Evolutionary conservation across 805 yeast genomes (phyloP).

Genomic region (Starmerella vaccinii): DNA sequence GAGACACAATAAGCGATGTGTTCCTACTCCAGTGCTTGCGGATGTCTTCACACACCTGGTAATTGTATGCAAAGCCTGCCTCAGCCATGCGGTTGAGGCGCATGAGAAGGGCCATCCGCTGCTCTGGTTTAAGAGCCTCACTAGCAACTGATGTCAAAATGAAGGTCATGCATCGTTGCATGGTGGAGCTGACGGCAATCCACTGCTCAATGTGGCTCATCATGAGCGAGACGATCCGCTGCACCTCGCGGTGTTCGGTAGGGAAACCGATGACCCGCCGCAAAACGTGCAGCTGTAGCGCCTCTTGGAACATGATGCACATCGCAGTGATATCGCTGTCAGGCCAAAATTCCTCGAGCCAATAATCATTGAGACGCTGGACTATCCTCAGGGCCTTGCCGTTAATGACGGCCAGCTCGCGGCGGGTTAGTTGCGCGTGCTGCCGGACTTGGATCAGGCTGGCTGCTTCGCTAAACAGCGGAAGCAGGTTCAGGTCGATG

Average conservation of each 20-base stretch:
- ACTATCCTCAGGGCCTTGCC: constrained; percentile 18
- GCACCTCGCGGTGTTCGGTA: constrained; percentile 39
- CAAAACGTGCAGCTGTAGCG: constrained; percentile 48
- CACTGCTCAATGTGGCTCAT: constrained; percentile 32
- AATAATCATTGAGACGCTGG: constrained; percentile 22
- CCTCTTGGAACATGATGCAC: constrained; percentile 41
- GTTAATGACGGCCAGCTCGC: constrained; percentile 16
- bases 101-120: constrained; percentile 33
- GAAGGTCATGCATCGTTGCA: constrained; percentile 47
- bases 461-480: constrained; percentile 45
- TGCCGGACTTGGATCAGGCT: constrained; percentile 27
- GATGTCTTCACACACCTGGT: constrained; percentile 42
- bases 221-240: constrained; percentile 38
- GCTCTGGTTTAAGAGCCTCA: constrained; percentile 37
- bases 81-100: constrained; percentile 37
- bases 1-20: constrained; percentile 35
- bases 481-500: constrained; percentile 52
- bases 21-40: constrained; percentile 45
- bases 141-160: constrained; percentile 51
- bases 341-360: constrained; percentile 22
- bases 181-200: constrained; percentile 40
- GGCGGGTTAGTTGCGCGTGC: constrained; percentile 18
- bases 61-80: constrained; percentile 38
- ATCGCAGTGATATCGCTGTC: constrained; percentile 22
- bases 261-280: constrained; percentile 46